These are phyloP conservation scores for Heritiera fomes DNA, from an alignment of 345 rosid species.

Conservation along the genomic window DNA sequence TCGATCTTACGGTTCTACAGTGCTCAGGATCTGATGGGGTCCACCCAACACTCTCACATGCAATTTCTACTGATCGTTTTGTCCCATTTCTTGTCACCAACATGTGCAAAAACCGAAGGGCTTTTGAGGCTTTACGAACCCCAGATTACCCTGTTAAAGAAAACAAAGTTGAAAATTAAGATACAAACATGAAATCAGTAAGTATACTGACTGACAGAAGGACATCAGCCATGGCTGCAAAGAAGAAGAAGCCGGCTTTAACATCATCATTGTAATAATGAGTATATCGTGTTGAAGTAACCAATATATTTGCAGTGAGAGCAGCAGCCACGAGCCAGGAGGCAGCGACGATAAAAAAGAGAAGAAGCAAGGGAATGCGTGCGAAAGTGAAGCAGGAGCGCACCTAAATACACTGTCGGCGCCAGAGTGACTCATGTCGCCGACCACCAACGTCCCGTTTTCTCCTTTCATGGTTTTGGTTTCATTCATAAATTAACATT, in stretches of 20 bases:
- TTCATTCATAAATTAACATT: neutral
- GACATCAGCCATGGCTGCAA: neutral
- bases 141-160: neutral
- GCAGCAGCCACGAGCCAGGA: neutral
- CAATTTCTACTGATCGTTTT: neutral
- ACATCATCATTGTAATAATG: neutral
- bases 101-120: neutral
- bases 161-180: neutral
- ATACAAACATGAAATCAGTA: neutral
- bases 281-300: slow-evolving; percentile 4
- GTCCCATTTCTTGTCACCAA: neutral
- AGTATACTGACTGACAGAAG: neutral
- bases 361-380: neutral
- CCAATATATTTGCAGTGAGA: neutral
- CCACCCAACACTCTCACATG: slow-evolving; percentile 39
- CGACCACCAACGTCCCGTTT: no score
- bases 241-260: neutral
- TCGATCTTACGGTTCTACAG: slow-evolving; percentile 22
- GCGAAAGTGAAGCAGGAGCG: slow-evolving; percentile 19
- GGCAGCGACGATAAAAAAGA: neutral
- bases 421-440: no score
- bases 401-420: slow-evolving; percentile 21
- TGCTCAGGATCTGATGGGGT: slow-evolving; percentile 18
- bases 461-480: no score
- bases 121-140: neutral